Evolutionary conservation across 2,329 filamentous ascomycete genomes (phyloP).

Genomic region (Aspergillus sp.): DNA sequence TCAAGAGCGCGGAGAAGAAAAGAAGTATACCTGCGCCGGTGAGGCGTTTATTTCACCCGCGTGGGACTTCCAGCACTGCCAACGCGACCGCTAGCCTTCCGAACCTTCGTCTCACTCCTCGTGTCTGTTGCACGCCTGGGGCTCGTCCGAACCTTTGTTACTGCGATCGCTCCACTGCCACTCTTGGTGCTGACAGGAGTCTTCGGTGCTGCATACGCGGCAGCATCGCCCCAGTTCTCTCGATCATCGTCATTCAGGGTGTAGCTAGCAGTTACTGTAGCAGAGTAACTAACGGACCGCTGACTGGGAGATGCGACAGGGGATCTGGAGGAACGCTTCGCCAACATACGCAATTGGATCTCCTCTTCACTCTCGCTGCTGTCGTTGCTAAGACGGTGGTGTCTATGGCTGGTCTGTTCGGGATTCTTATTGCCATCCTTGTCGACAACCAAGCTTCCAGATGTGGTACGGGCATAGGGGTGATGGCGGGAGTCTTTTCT

Average conservation of each 20-base stretch:
- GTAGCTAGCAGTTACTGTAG: constrained; percentile 70
- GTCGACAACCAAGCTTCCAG: constrained; percentile 44
- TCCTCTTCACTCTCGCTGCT: constrained; percentile 77
- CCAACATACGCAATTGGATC: constrained; percentile 72
- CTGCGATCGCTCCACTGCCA: constrained; percentile 50
- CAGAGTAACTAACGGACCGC: constrained; percentile 74
- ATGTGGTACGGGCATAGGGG: constrained; percentile 65
- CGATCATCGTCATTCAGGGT: constrained; percentile 67
- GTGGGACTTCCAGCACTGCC: constrained; percentile 44
- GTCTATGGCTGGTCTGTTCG: constrained; percentile 49
- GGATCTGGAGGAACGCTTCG: constrained; percentile 66
- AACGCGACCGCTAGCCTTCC: constrained; percentile 50
- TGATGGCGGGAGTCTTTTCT: constrained; percentile 74
- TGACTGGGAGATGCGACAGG: constrained; percentile 63
- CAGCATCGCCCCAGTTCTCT: constrained; percentile 61
- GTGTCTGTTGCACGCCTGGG: constrained; percentile 47
- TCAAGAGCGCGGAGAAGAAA: constrained; percentile 7
- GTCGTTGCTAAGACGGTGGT: constrained; percentile 61
- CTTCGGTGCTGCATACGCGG: constrained; percentile 42
- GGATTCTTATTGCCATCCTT: constrained; percentile 29
- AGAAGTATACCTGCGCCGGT: constrained; percentile 1
- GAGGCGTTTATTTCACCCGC: constrained; percentile 30
- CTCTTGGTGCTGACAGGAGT: constrained; percentile 60
- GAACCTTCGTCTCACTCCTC: constrained; percentile 42
- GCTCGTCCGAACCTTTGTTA: constrained; percentile 66